A percentile compares a stretch with the other conserved stretches of the same genome.
These are phyloP conservation scores for Geranomyces variabilis DNA, from an alignment of 192 early-diverging fungal species.

Conservation along the genomic window DNA sequence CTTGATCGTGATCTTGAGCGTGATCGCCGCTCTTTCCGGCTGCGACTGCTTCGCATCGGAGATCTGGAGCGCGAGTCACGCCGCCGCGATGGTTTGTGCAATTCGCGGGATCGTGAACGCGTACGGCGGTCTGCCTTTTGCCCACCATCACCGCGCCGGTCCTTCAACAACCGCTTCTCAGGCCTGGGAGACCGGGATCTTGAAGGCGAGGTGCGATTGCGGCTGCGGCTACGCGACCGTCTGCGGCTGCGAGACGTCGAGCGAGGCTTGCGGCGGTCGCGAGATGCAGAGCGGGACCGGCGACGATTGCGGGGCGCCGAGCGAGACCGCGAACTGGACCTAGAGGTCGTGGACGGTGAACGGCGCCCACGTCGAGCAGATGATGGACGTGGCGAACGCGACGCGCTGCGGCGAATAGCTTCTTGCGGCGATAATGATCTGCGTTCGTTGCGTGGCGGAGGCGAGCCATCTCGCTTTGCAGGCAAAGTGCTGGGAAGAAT, in stretches of 20 bases:
- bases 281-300: background rate
- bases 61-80: too few species aligned
- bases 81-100: too few species aligned
- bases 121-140: background rate
- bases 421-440: background rate
- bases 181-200: too few species aligned
- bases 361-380: background rate
- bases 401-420: background rate
- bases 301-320: background rate
- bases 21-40: background rate
- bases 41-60: too few species aligned
- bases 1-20: background rate
- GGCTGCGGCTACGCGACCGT: background rate
- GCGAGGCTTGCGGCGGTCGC: background rate
- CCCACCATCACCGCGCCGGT: background rate
- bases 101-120: background rate
- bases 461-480: background rate
- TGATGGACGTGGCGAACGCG: background rate
- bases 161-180: too few species aligned
- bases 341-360: too few species aligned
- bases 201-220: too few species aligned
- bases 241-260: background rate
- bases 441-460: background rate
- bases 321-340: too few species aligned
- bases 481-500: too few species aligned